Percentiles rank a stretch among this genome's conserved stretches.
Conservation (phyloP, 1,139 yeast species). For the Blastobotrys illinoisensis region DNA sequence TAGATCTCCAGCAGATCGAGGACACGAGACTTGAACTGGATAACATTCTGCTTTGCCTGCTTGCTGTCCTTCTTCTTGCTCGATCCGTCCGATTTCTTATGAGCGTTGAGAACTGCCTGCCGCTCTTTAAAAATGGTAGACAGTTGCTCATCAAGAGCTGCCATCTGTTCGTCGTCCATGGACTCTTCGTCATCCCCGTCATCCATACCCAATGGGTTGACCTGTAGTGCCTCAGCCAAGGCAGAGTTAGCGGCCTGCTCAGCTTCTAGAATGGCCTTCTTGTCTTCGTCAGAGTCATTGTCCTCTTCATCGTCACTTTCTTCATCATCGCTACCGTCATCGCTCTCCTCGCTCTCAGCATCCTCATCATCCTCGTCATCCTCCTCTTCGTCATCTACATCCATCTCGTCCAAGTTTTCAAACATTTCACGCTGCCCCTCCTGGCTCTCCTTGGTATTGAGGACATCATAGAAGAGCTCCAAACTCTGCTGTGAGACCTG, state of each 20-base stretch:
- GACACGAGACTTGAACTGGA: slow-evolving; percentile 71
- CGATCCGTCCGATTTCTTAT: slow-evolving; percentile 22
- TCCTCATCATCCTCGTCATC: slow-evolving; percentile 35
- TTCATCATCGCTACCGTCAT: slow-evolving; percentile 32
- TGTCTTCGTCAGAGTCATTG: slow-evolving; percentile 19
- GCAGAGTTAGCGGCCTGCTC: slow-evolving; percentile 30
- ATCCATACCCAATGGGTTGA: slow-evolving; percentile 21
- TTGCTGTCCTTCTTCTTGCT: slow-evolving; percentile 38
- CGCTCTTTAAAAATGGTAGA: slow-evolving; percentile 78
- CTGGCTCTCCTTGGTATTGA: slow-evolving; percentile 70
- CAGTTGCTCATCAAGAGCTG: slow-evolving; percentile 84
- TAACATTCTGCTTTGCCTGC: slow-evolving; percentile 78
- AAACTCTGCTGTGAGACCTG: slow-evolving; percentile 48
- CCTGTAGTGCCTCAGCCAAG: slow-evolving; percentile 45
- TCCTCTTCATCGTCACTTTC: slow-evolving; percentile 33
- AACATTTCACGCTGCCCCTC: slow-evolving; percentile 77
- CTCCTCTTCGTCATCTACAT: slow-evolving; percentile 36
- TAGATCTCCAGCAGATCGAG: slow-evolving; percentile 70
- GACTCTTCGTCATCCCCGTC: slow-evolving; percentile 61
- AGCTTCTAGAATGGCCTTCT: slow-evolving; percentile 23
- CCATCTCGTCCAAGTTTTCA: slow-evolving; percentile 48
- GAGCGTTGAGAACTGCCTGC: slow-evolving; percentile 19
- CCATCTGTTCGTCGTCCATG: slow-evolving; percentile 96
- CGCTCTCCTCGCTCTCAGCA: slow-evolving; percentile 28
- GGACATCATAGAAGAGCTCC: slow-evolving; percentile 56